phyloP scores from a whole-genome alignment of 192 early-diverging fungal genomes.

The Coemansia sp. region DNA sequence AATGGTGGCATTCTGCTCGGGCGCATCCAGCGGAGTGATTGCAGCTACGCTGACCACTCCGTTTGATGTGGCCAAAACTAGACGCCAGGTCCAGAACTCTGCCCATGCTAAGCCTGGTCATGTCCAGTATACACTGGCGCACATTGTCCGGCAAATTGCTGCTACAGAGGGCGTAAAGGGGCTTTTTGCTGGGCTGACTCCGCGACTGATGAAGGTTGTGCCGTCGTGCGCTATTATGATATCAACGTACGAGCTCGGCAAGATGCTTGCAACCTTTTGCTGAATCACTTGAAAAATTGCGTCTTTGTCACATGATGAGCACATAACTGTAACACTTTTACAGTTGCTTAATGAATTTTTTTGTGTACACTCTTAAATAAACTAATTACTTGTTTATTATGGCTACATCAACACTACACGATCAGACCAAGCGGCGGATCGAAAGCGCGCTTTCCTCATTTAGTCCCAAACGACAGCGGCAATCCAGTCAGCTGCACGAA shows the following conservation, averaged over 20 bases:
- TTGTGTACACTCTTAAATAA: too few species aligned
- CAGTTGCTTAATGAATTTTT: too few species aligned
- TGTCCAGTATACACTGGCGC: constrained; percentile 20
- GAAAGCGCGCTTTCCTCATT: constrained; percentile 37
- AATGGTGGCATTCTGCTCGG: constrained; percentile 70
- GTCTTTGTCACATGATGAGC: constrained; percentile 1
- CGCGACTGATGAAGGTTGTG: constrained; percentile 83
- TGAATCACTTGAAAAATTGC: background rate
- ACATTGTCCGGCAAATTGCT: constrained; percentile 36
- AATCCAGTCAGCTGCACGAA: background rate
- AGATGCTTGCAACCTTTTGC: constrained; percentile 22
- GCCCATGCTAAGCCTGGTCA: constrained; percentile 17
- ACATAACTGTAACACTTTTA: background rate
- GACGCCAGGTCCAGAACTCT: constrained; percentile 68
- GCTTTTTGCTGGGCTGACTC: constrained; percentile 57
- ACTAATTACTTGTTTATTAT: constrained; percentile 3
- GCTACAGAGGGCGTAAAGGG: constrained; percentile 34
- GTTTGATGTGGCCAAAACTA: constrained; percentile 95
- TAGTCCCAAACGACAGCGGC: constrained; percentile 27
- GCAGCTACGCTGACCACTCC: constrained; percentile 88
- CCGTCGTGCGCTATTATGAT: constrained; percentile 97
- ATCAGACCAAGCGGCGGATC: constrained; percentile 34
- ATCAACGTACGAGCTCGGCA: constrained; percentile 77
- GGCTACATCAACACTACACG: constrained; percentile 31
- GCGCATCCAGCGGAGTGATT: constrained; percentile 83